Conservation (phyloP, 345 rosid genomes). For the Camelina neglecta region DNA sequence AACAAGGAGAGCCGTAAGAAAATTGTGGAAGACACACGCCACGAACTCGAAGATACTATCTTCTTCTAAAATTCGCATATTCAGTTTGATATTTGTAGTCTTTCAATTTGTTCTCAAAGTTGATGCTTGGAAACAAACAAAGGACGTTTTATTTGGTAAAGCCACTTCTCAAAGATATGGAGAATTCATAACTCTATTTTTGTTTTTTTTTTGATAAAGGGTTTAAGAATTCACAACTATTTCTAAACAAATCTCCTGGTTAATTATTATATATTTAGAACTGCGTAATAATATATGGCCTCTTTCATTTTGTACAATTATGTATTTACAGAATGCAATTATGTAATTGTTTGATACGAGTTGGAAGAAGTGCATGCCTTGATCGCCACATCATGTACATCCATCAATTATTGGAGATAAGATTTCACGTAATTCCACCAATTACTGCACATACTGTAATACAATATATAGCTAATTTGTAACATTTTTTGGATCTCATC, state of each 20-base stretch:
- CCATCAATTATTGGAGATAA: neutral
- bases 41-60: slow-evolving; percentile 28
- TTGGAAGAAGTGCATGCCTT: neutral
- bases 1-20: slow-evolving; percentile 26
- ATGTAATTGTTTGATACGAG: neutral
- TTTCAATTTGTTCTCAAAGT: neutral
- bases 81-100: neutral
- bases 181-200: neutral
- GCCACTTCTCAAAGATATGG: neutral
- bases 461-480: neutral
- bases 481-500: neutral
- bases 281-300: neutral
- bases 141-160: neutral
- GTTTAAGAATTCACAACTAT: neutral
- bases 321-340: neutral
- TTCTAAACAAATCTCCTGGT: neutral
- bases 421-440: neutral
- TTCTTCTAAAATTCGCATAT: slow-evolving; percentile 27
- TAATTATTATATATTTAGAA: neutral
- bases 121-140: neutral
- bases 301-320: neutral
- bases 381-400: slow-evolving; percentile 8
- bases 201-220: no score
- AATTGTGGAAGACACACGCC: slow-evolving; percentile 42
- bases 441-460: neutral